phyloP scores from a whole-genome alignment of 345 rosid genomes.

The Melaleuca quinquenervia region DNA sequence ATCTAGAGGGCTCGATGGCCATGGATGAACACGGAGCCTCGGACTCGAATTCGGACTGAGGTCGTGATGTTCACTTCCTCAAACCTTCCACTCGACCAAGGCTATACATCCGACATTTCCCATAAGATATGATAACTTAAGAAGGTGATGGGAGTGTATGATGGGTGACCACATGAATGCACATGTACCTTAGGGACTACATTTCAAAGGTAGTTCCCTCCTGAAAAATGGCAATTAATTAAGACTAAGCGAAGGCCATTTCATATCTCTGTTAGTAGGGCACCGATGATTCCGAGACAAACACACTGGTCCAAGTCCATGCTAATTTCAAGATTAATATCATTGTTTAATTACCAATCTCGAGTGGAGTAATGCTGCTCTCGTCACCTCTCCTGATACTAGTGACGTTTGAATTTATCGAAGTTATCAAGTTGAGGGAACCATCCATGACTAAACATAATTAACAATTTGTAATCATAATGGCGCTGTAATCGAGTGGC shows the following conservation, averaged over 20 bases:
- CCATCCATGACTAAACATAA: not conserved
- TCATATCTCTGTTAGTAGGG: not conserved
- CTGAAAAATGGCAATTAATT: not conserved
- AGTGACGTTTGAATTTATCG: not conserved
- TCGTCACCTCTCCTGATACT: not conserved
- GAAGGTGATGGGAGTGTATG: not conserved
- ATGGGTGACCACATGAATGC: not conserved
- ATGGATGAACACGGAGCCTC: not conserved
- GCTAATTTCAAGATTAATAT: not conserved
- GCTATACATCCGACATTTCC: not conserved
- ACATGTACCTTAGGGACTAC: not conserved
- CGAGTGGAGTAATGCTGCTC: not conserved
- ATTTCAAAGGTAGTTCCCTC: not conserved
- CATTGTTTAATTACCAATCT: not conserved
- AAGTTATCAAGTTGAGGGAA: not conserved
- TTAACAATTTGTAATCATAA: not conserved
- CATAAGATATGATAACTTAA: not conserved
- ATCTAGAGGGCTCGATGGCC: not conserved
- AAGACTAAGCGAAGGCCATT: not conserved
- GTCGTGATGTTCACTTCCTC: not conserved
- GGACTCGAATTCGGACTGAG: not conserved
- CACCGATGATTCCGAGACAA: not conserved
- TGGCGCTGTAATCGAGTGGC: no score
- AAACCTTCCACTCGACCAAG: not conserved
- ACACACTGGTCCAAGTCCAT: not conserved